Conservation (phyloP, 768 basidiomycete genomes). For the Coprinellus micaceus region DNA sequence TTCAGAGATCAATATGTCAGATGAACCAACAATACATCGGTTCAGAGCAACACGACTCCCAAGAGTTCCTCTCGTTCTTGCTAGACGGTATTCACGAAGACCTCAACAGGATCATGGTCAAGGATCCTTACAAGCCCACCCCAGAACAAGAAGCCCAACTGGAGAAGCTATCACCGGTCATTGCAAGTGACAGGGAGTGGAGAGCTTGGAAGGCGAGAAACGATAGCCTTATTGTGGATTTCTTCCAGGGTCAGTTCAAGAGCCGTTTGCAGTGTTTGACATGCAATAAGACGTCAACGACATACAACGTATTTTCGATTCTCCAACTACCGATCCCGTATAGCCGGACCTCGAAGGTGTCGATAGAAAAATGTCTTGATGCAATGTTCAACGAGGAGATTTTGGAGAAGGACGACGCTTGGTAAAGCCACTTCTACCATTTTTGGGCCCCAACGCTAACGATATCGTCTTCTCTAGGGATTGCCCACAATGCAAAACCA, state of each 20-base stretch:
- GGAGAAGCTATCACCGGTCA: constrained; percentile 79
- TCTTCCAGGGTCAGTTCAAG: constrained; percentile 96
- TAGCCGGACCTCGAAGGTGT: constrained; percentile 55
- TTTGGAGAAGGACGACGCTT: constrained; percentile 90
- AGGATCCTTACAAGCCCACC: constrained; percentile 59
- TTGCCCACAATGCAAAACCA: constrained; percentile 89
- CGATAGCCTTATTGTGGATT: constrained; percentile 92
- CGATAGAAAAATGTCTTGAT: constrained; percentile 79
- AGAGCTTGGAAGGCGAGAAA: constrained; percentile 82
- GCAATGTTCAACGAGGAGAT: constrained; percentile 88
- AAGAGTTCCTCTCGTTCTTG: constrained; percentile 93
- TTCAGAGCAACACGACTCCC: constrained; percentile 92
- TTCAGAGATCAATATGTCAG: constrained; percentile 42
- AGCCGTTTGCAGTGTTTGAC: constrained; percentile 87
- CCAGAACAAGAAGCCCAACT: constrained; percentile 85
- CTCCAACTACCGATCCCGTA: constrained; percentile 86
- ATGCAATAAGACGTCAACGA: constrained; percentile 94
- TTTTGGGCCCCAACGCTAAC: too few species aligned
- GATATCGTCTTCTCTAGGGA: too few species aligned
- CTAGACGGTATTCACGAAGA: constrained; percentile 91
- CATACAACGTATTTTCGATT: constrained; percentile 96
- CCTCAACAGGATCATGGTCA: constrained; percentile 76
- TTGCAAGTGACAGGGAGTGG: constrained; percentile 94
- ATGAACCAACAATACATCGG: constrained; percentile 74
- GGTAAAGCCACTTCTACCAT: too few species aligned